Conservation (phyloP, 805 yeast genomes). For the Zygotorulaspora chibaensis region DNA sequence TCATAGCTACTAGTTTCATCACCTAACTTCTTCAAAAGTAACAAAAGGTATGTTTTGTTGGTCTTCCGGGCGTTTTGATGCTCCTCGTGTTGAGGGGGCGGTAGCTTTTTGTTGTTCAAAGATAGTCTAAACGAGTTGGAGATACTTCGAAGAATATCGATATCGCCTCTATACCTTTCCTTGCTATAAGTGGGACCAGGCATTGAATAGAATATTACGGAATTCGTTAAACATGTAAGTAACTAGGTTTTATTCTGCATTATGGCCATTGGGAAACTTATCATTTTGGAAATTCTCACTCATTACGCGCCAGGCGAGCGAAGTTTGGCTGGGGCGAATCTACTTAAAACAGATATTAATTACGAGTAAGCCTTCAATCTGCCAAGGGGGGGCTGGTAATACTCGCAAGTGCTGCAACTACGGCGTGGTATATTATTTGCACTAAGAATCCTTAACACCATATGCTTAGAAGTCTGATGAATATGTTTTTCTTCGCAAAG, state of each 20-base stretch:
- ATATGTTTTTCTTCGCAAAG: constrained; percentile 40
- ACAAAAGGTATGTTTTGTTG: constrained; percentile 14
- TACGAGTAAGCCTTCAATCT: too few relatives aligned
- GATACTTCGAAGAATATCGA: constrained; percentile 8
- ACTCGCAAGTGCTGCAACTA: not conserved
- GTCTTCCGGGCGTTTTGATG: constrained; percentile 9
- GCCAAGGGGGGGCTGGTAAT: not conserved
- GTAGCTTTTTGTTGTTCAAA: not conserved
- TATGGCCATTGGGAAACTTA: not conserved
- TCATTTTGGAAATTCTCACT: too few relatives aligned
- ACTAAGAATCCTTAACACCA: constrained; percentile 40
- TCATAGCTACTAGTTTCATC: constrained; percentile 7
- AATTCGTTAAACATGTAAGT: not conserved
- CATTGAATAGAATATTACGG: not conserved
- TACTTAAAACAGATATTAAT: too few relatives aligned
- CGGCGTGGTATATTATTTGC: not conserved
- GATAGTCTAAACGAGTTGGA: constrained; percentile 5
- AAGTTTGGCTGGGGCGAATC: too few relatives aligned
- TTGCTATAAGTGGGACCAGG: constrained; percentile 13
- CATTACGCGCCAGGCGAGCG: too few relatives aligned
- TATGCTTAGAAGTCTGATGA: constrained; percentile 37
- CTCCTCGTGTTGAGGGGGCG: constrained; percentile 2
- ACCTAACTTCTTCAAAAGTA: constrained; percentile 8
- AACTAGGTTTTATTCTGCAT: not conserved
- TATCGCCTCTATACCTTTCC: constrained; percentile 4